A percentile compares a stretch with the other conserved stretches of the same genome.
These are phyloP conservation scores for Acacia confusa DNA, from an alignment of 306 rosid species.

Conservation along the genomic window DNA sequence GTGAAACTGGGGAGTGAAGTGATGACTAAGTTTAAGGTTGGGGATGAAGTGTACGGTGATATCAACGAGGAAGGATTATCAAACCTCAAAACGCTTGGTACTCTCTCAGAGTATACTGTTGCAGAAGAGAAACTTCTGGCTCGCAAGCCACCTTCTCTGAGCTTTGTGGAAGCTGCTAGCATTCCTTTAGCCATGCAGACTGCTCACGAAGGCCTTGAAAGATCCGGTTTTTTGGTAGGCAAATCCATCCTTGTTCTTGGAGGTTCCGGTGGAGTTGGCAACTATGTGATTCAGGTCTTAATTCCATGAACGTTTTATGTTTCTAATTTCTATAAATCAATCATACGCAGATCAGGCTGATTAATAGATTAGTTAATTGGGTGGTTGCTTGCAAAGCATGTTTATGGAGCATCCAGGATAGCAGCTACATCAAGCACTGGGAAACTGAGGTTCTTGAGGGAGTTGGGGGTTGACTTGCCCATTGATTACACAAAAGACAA, in stretches of 20 bases:
- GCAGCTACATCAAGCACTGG: neutral
- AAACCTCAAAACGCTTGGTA: slow-evolving; percentile 39
- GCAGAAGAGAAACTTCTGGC: slow-evolving; percentile 63
- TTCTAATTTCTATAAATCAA: neutral
- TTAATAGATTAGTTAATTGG: neutral
- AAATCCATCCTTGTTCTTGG: slow-evolving; percentile 43
- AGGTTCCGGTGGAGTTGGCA: slow-evolving; percentile 59
- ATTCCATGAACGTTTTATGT: neutral
- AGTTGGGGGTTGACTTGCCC: neutral
- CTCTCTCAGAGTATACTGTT: slow-evolving; percentile 73
- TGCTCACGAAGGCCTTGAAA: slow-evolving; percentile 67
- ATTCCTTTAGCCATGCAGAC: slow-evolving; percentile 68
- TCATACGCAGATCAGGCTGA: neutral
- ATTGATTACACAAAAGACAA: neutral
- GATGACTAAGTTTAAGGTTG: slow-evolving; percentile 60
- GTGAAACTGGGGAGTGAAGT: slow-evolving; percentile 64
- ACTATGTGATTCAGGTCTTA: slow-evolving; percentile 46
- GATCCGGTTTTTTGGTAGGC: slow-evolving; percentile 42
- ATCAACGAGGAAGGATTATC: slow-evolving; percentile 41
- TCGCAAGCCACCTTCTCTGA: slow-evolving; percentile 62
- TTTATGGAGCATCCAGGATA: neutral
- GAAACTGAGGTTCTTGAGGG: neutral
- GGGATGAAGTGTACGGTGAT: slow-evolving; percentile 75
- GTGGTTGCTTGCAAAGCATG: slow-evolving; percentile 46
- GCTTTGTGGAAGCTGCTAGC: slow-evolving; percentile 77